Conservation (phyloP, 2,329 filamentous ascomycete genomes). For the Hypomyces rosellus region DNA sequence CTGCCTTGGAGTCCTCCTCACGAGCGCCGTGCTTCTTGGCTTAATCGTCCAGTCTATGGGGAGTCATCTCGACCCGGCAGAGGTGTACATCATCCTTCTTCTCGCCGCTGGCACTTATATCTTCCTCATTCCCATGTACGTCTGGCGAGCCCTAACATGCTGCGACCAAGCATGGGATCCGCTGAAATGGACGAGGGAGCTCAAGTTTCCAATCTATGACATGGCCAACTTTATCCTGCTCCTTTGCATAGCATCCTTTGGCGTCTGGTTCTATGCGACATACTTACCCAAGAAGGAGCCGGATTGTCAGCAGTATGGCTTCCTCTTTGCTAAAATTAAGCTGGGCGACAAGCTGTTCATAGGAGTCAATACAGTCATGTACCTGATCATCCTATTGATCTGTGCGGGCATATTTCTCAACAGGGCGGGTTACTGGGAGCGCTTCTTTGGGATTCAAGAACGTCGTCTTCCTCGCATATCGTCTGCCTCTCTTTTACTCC, state of each 20-base stretch:
- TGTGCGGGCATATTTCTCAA: slow-evolving; percentile 14
- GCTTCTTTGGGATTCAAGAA: neutral
- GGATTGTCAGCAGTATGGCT: slow-evolving; percentile 21
- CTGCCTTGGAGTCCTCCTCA: slow-evolving; percentile 26
- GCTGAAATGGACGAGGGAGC: slow-evolving; percentile 21
- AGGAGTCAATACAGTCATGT: slow-evolving; percentile 26
- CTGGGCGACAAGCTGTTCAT: slow-evolving; percentile 22
- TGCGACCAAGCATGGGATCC: slow-evolving; percentile 27
- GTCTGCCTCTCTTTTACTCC: too few relatives aligned
- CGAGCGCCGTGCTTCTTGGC: slow-evolving; percentile 21
- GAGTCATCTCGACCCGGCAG: slow-evolving; percentile 14
- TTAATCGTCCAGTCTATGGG: slow-evolving; percentile 22
- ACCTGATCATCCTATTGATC: slow-evolving; percentile 20
- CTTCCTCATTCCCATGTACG: slow-evolving; percentile 26
- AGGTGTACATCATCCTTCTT: slow-evolving; percentile 7
- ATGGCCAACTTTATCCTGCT: slow-evolving; percentile 21
- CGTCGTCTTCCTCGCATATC: slow-evolving; percentile 8
- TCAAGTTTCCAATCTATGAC: slow-evolving; percentile 20
- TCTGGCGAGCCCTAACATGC: slow-evolving; percentile 27
- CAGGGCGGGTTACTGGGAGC: slow-evolving; percentile 1
- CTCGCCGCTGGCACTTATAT: slow-evolving; percentile 27
- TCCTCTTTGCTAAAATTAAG: slow-evolving; percentile 25
- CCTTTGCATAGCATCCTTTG: slow-evolving; percentile 21
- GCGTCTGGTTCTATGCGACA: slow-evolving; percentile 26
- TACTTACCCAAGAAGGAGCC: slow-evolving; percentile 18